These are phyloP conservation scores for Petunia hybrid DNA, from an alignment of 305 asterid species.

Conservation along the genomic window DNA sequence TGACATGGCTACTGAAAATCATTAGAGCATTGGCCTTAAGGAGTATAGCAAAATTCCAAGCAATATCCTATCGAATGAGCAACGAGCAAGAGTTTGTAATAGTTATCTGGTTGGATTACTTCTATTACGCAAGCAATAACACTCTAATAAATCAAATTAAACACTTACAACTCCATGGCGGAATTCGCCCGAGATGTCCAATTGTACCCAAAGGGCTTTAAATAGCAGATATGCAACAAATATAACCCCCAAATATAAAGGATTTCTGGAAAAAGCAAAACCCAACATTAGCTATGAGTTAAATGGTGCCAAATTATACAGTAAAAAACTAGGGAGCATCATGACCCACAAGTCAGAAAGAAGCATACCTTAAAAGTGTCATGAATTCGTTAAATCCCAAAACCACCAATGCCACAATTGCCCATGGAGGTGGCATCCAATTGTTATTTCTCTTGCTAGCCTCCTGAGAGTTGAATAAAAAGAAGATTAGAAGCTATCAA, in stretches of 20 bases:
- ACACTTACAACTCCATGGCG: conserved; percentile 87
- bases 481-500: conserved; percentile 32
- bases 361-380: conserved; percentile 95
- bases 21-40: neutral
- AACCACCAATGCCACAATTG: conserved; percentile 74
- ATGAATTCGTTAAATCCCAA: conserved; percentile 98
- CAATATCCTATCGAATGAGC: neutral
- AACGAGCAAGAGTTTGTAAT: neutral
- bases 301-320: conserved; percentile 18
- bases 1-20: conserved; percentile 4
- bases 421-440: conserved; percentile 99
- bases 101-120: neutral
- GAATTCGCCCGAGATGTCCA: conserved; percentile 94
- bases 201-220: conserved; percentile 98
- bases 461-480: conserved; percentile 64
- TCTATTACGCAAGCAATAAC: conserved; percentile 11
- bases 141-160: neutral
- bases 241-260: conserved; percentile 79
- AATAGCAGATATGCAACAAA: conserved; percentile 74
- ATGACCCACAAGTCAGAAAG: conserved; percentile 21
- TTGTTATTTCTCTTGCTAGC: conserved; percentile 93
- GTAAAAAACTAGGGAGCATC: conserved; percentile 6
- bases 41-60: neutral
- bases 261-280: conserved; percentile 70
- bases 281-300: neutral